Conservation (phyloP, 1,139 yeast genomes). For the Lodderomyces margitis region DNA sequence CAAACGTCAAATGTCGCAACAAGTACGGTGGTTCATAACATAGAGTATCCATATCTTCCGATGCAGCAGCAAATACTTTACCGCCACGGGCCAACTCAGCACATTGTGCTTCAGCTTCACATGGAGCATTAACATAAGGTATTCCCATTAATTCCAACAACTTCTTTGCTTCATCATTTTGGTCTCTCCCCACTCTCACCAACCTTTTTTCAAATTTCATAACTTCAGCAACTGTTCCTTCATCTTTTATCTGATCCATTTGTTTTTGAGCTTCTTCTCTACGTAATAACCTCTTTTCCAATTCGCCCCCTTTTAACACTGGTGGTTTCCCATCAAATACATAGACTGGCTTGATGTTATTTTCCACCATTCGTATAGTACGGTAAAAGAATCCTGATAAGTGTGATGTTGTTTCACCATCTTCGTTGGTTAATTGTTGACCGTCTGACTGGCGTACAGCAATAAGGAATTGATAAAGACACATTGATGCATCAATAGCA, state of each 20-base stretch:
- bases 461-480: constrained; percentile 87
- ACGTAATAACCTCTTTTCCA: constrained; percentile 77
- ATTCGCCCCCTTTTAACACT: constrained; percentile 86
- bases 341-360: constrained; percentile 92
- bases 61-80: constrained; percentile 93
- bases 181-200: constrained; percentile 84
- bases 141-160: constrained; percentile 87
- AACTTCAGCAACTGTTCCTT: constrained; percentile 76
- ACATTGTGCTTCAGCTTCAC: constrained; percentile 99
- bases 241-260: constrained; percentile 70
- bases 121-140: constrained; percentile 90
- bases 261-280: constrained; percentile 82
- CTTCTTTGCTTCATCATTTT: constrained; percentile 89
- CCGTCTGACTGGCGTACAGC: constrained; percentile 98
- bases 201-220: constrained; percentile 81
- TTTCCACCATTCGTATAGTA: constrained; percentile 82
- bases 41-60: constrained; percentile 98
- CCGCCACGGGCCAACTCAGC: constrained; percentile 88
- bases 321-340: constrained; percentile 98
- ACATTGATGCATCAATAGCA: constrained; percentile 90
- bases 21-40: constrained; percentile 86
- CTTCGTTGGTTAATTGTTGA: constrained; percentile 82
- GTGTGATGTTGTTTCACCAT: constrained; percentile 94
- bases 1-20: constrained; percentile 84
- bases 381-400: constrained; percentile 94